These are phyloP conservation scores for Sungouiella thailandica DNA, from an alignment of 805 yeast genomes.

Conservation along the genomic window DNA sequence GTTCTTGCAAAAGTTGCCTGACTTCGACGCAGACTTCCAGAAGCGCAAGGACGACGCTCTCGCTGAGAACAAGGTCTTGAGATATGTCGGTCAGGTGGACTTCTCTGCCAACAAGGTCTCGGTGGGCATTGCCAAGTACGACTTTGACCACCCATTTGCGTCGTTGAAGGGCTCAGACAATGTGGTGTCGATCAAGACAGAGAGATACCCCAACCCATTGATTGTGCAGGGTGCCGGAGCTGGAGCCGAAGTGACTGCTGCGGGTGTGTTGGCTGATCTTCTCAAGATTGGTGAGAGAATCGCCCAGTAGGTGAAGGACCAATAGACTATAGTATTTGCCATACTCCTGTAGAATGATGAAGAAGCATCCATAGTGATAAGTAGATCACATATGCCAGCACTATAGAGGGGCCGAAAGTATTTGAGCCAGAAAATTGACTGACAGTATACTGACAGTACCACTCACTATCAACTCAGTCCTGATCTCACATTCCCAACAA, in stretches of 20 bases:
- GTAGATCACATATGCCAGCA: no score
- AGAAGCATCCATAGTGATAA: no score
- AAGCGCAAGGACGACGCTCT: slow-evolving; percentile 77
- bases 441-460: no score
- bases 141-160: slow-evolving; percentile 90
- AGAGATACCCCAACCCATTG: slow-evolving; percentile 89
- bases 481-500: slow-evolving; percentile 6
- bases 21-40: slow-evolving; percentile 76
- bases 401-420: no score
- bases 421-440: no score
- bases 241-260: slow-evolving; percentile 69
- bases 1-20: slow-evolving; percentile 74
- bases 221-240: slow-evolving; percentile 97
- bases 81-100: slow-evolving; percentile 92
- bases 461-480: no score
- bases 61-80: slow-evolving; percentile 75
- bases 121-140: slow-evolving; percentile 87
- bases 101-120: slow-evolving; percentile 61
- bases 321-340: no score
- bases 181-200: slow-evolving; percentile 85
- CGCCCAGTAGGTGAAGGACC: slow-evolving; percentile 40
- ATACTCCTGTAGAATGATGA: no score
- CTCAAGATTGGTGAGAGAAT: slow-evolving; percentile 88
- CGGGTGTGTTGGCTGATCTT: slow-evolving; percentile 90
- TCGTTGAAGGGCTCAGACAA: slow-evolving; percentile 94